Conservation (phyloP, 495 filamentous ascomycete species). For the Lasiosphaeria ovina region DNA sequence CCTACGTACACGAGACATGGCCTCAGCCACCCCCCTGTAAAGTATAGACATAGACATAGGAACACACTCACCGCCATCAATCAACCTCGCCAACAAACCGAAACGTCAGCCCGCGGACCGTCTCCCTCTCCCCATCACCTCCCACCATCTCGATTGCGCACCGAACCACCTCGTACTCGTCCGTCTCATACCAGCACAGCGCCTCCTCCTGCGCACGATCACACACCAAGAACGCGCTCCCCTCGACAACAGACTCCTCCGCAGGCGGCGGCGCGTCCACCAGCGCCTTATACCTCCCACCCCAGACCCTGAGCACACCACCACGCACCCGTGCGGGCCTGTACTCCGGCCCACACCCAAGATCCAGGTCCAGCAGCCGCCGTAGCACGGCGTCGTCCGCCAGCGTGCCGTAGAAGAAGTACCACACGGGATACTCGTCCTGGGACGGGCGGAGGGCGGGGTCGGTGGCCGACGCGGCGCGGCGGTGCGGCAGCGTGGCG, state of each 20-base stretch:
- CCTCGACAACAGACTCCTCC: constrained; percentile 19
- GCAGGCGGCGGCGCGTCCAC: constrained; percentile 28
- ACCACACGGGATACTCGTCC: constrained; percentile 44
- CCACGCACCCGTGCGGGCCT: constrained; percentile 25
- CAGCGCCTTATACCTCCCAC: constrained; percentile 41
- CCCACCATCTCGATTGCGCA: constrained; percentile 32
- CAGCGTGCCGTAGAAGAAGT: constrained; percentile 44
- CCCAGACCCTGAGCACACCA: constrained; percentile 35
- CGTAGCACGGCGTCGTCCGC: constrained; percentile 26
- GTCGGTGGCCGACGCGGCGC: constrained; percentile 11
- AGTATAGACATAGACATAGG: too few relatives aligned
- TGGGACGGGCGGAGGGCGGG: constrained; percentile 19
- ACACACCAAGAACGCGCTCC: constrained; percentile 38
- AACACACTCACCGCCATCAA: too few relatives aligned
- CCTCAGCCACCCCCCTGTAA: too few relatives aligned
- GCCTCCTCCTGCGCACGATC: constrained; percentile 37
- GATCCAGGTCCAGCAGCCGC: constrained; percentile 17
- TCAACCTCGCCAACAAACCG: constrained; percentile 11
- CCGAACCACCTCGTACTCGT: constrained; percentile 43
- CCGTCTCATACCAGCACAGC: constrained; percentile 39
- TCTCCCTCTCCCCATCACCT: background rate
- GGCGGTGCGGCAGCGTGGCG: constrained; percentile 38
- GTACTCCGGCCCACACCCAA: constrained; percentile 11
- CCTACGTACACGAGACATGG: too few relatives aligned
- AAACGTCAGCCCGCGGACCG: constrained; percentile 16